Evolutionary conservation across 768 basidiomycete genomes (phyloP), one percentile per base, ranked within the genome.

Genomic region (Hericium erinaceus): DNA sequence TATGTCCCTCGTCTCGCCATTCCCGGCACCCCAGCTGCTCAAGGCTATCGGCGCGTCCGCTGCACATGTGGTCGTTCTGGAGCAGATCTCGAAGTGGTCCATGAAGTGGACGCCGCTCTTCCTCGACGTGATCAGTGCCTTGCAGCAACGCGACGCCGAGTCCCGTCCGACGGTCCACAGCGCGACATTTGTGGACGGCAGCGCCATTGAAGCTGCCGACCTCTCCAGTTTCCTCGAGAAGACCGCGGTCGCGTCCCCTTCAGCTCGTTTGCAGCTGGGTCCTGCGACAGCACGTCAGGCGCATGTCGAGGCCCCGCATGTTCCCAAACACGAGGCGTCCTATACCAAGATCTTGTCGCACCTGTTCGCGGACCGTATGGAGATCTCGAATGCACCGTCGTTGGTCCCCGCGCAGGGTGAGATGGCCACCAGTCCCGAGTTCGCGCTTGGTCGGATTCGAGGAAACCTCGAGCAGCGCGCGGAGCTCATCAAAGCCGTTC

Each of bases 261-360:
- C 75, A 48, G 62, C 72, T 10, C 78, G 79, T 12, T 67, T 89
- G 16, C 76, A 71, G 12, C 73, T 89, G 16, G 83, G 83, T 33
- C 57, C 67, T 38, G 61, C 70, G 13, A 65, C 72, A 0, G 49
- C 71, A 3, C 56, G 65, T 20, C 52, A 60, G 7, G 65, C 69
- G n/a, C 54, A 67, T 26, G 57, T 74, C 22, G 58, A 70, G 37
- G 57, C 73, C 1, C 84, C 85, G 10, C 83, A 85, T 60, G 73
- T 93, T n/a, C 97, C 97, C 10, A 84, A 84, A 66, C 91, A 95
- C 68, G 97, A 99, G 73, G 74, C 81, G 2, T 86, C 93, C 10
- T 98, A 98, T 75, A 93, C 89, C 60, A 89, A 87, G 68, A 87
- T 98, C 24, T 82, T 99, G 56, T 70, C 78, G 6, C 87, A 91